These are phyloP conservation scores for Centella asiatica DNA, from an alignment of 129 eudicot genomes.

Conservation along the genomic window DNA sequence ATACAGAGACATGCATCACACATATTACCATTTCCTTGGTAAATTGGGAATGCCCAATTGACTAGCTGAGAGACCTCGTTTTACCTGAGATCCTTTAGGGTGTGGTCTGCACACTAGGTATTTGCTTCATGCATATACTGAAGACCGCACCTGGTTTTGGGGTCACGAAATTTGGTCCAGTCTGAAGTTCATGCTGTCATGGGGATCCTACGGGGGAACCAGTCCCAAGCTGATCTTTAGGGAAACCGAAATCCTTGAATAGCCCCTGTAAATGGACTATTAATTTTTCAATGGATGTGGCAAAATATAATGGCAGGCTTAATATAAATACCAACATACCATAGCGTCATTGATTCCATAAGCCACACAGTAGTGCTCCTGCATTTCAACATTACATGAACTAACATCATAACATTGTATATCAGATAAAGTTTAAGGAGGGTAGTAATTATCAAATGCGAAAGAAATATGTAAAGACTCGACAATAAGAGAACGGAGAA, in stretches of 20 bases:
- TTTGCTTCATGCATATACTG: constrained; percentile 13
- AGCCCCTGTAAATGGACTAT: constrained; percentile 41
- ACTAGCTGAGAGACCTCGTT: constrained; percentile 6
- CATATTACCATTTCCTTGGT: constrained; percentile 22
- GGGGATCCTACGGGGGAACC: constrained; percentile 31
- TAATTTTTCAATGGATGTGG: not conserved
- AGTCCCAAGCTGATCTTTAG: constrained; percentile 33
- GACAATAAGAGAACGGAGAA: not conserved
- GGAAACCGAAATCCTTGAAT: constrained; percentile 72
- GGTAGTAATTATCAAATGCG: not conserved
- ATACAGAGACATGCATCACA: constrained; percentile 26
- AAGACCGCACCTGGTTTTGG: constrained; percentile 2
- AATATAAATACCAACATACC: constrained; percentile 34
- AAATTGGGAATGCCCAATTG: constrained; percentile 14
- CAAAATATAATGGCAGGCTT: not conserved
- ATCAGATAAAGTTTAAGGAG: not conserved
- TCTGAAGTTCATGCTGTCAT: constrained; percentile 22
- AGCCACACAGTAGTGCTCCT: constrained; percentile 98
- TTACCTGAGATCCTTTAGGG: constrained; percentile 14
- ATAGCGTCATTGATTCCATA: constrained; percentile 69
- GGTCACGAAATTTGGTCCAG: not conserved
- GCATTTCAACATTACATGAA: constrained; percentile 24
- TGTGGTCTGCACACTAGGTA: constrained; percentile 23
- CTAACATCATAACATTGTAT: not conserved
- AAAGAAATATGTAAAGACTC: not conserved